phyloP scores from a whole-genome alignment of 2,329 filamentous ascomycete genomes.

The Lecanicillium sp. region DNA sequence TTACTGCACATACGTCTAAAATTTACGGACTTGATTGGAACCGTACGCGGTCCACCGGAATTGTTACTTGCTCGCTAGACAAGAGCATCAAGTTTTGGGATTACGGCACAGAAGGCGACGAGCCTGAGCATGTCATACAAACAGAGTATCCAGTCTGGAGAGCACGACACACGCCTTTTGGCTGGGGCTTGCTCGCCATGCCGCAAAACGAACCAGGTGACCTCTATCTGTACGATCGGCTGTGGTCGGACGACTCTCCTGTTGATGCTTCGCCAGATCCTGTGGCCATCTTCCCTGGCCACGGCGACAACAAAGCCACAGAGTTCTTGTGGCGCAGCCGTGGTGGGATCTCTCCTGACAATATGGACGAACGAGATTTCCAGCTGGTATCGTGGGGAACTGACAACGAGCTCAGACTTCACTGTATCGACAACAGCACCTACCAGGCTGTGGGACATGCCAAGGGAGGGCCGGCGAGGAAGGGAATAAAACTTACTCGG shows the following conservation, averaged over 20 bases:
- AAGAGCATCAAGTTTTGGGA: slow-evolving; percentile 94
- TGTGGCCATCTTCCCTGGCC: slow-evolving; percentile 51
- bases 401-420: slow-evolving; percentile 73
- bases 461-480: slow-evolving; percentile 57
- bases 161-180: slow-evolving; percentile 85
- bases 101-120: slow-evolving; percentile 52
- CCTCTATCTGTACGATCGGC: slow-evolving; percentile 74
- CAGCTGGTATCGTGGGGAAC: slow-evolving; percentile 90
- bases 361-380: slow-evolving; percentile 79
- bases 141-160: slow-evolving; percentile 87
- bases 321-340: slow-evolving; percentile 87
- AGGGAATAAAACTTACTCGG: slow-evolving; percentile 66
- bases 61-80: slow-evolving; percentile 85
- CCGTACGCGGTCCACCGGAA: slow-evolving; percentile 59
- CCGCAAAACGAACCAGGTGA: slow-evolving; percentile 82
- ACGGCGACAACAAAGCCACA: slow-evolving; percentile 65
- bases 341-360: slow-evolving; percentile 57
- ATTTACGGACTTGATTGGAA: slow-evolving; percentile 97
- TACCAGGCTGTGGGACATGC: slow-evolving; percentile 64
- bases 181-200: slow-evolving; percentile 80
- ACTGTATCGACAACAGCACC: slow-evolving; percentile 59
- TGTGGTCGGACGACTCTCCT: slow-evolving; percentile 35
- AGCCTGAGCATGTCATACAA: slow-evolving; percentile 67
- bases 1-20: slow-evolving; percentile 83
- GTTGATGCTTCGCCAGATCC: slow-evolving; percentile 38